These are phyloP conservation scores for Aspergillus phoenicis DNA, from an alignment of 2,329 filamentous ascomycete genomes.

Conservation along the genomic window DNA sequence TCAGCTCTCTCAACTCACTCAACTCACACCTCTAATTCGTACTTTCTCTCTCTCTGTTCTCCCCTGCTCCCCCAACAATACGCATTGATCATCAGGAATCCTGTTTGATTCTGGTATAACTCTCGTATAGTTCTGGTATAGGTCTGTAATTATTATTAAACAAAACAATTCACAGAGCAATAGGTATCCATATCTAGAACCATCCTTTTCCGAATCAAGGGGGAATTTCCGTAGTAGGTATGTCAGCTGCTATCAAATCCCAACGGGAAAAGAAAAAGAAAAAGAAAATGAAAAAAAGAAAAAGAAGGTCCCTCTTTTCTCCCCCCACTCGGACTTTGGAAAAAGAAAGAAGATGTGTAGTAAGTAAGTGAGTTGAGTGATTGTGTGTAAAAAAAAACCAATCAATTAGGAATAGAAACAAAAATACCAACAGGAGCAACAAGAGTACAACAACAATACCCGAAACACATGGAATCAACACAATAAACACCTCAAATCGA, in stretches of 20 bases:
- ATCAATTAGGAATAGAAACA: neutral
- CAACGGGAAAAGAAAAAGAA: neutral
- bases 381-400: neutral
- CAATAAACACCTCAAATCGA: neutral
- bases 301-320: neutral
- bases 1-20: no score
- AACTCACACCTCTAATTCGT: no score
- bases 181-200: no score
- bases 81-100: neutral
- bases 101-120: no score
- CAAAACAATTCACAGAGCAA: neutral
- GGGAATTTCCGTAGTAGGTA: neutral
- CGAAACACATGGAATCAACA: no score
- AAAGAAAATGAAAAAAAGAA: neutral
- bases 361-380: no score
- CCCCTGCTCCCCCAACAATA: neutral
- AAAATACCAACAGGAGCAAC: neutral
- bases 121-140: neutral
- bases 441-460: neutral
- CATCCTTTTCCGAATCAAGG: neutral
- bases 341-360: neutral
- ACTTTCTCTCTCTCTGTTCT: neutral
- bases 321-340: neutral
- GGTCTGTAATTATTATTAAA: neutral
- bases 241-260: slow-evolving; percentile 1